Percentiles rank a stretch among this genome's conserved stretches.
phyloP scores from a whole-genome alignment of 495 filamentous ascomycete species.

The Talaromyces trachyspermus region DNA sequence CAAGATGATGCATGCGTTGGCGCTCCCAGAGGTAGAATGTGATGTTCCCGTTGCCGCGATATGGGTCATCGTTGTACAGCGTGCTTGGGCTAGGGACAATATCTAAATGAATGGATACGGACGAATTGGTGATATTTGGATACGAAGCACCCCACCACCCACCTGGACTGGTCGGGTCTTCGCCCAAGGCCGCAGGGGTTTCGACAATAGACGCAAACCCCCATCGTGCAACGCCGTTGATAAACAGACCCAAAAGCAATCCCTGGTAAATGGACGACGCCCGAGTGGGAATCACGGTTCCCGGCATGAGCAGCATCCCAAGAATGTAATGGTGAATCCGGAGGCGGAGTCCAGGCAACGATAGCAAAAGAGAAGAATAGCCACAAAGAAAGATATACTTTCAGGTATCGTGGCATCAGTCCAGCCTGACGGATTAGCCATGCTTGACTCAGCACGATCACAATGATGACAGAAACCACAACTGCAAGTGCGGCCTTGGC shows the following conservation, averaged over 20 bases:
- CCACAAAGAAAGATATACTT: constrained; percentile 61
- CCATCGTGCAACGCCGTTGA: constrained; percentile 90
- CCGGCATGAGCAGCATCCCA: constrained; percentile 73
- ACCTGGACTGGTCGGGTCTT: constrained; percentile 25
- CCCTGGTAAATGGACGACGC: constrained; percentile 77
- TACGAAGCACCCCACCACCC: constrained; percentile 58
- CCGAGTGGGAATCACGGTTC: constrained; percentile 75
- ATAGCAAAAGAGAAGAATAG: constrained; percentile 56
- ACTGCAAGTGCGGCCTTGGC: constrained; percentile 63
- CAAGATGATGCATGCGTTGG: constrained; percentile 47
- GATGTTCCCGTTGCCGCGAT: constrained; percentile 44
- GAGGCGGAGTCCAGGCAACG: constrained; percentile 73
- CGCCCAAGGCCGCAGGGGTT: constrained; percentile 59
- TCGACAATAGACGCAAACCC: constrained; percentile 89
- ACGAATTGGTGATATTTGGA: constrained; percentile 48
- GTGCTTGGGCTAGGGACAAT: constrained; percentile 33
- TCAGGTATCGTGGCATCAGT: constrained; percentile 59
- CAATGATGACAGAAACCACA: constrained; percentile 54
- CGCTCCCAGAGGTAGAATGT: constrained; percentile 48
- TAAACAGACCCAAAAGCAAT: constrained; percentile 79
- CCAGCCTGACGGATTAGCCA: constrained; percentile 70
- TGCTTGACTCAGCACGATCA: constrained; percentile 58
- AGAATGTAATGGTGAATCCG: constrained; percentile 95
- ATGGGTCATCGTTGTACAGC: constrained; percentile 13
- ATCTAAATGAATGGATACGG: constrained; percentile 37